Percentiles rank a stretch among this genome's conserved stretches.
These are phyloP conservation scores for Nicotiana obtusifolia DNA, from an alignment of 257 asterid genomes.

Conservation along the genomic window DNA sequence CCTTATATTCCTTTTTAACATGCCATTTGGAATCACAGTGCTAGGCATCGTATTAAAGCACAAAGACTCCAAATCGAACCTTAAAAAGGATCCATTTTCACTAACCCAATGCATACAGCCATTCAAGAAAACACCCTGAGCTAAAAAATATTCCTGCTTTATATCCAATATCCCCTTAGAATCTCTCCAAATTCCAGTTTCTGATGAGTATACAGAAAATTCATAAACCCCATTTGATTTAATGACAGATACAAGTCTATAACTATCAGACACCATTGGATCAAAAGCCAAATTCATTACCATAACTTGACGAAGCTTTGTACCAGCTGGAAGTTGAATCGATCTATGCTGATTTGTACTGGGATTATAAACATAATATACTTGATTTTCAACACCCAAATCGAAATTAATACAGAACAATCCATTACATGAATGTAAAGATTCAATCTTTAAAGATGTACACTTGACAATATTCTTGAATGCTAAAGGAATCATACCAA, in stretches of 20 bases:
- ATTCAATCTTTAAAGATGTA: neutral
- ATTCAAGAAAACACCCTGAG: conserved; percentile 3
- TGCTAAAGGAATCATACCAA: neutral
- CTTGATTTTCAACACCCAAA: neutral
- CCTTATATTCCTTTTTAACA: neutral
- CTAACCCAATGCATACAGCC: conserved; percentile 18
- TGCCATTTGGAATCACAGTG: neutral
- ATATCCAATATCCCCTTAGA: neutral
- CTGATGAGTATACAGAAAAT: conserved; percentile 9
- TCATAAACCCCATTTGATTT: neutral
- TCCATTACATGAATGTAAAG: conserved; percentile 17
- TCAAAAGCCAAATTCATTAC: conserved; percentile 15
- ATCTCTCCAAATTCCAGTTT: conserved; percentile 9
- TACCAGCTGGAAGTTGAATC: neutral
- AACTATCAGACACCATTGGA: conserved; percentile 9
- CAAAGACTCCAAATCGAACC: conserved; percentile 8
- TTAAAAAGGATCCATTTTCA: neutral
- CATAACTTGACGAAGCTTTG: neutral
- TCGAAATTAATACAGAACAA: neutral
- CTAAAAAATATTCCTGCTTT: neutral
- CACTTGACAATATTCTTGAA: neutral
- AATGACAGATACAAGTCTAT: conserved; percentile 8
- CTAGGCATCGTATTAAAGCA: neutral
- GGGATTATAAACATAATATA: conserved; percentile 21
- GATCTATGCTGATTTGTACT: conserved; percentile 1